phyloP scores from a whole-genome alignment of 2,329 filamentous ascomycete species.

The Thelonectria discophora region DNA sequence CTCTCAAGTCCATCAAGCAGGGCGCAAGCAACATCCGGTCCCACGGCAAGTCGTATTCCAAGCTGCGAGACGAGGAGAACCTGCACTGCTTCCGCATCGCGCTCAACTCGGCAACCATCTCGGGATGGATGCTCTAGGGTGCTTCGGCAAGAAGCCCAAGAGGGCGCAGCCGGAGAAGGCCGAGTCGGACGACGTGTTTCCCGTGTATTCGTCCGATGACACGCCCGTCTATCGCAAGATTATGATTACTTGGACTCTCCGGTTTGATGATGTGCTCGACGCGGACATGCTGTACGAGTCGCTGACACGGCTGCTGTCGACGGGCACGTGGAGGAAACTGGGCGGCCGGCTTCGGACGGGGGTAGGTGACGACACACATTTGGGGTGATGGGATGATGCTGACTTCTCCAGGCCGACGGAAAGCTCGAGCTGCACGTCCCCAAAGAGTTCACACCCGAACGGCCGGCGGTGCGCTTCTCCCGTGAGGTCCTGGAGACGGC shows the following conservation, averaged over 20 bases:
- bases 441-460: constrained; percentile 38
- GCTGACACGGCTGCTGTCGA: constrained; percentile 31
- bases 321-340: constrained; percentile 54
- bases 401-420: constrained; percentile 17
- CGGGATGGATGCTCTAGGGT: constrained; percentile 8
- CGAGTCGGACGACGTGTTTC: constrained; percentile 41
- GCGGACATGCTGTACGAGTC: constrained; percentile 43
- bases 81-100: background rate
- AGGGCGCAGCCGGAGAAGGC: constrained; percentile 2
- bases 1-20: background rate
- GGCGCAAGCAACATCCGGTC: background rate
- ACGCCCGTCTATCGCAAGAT: constrained; percentile 36
- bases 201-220: constrained; percentile 47
- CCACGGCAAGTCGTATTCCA: background rate
- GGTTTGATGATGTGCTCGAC: constrained; percentile 47
- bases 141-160: constrained; percentile 6
- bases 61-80: background rate
- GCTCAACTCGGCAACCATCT: background rate
- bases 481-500: constrained; percentile 47
- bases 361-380: background rate
- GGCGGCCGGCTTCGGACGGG: constrained; percentile 45
- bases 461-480: constrained; percentile 53
- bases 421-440: constrained; percentile 48
- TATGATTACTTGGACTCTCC: constrained; percentile 37
- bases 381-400: background rate